A percentile compares a stretch with the other conserved stretches of the same genome.
phyloP scores from a whole-genome alignment of 192 early-diverging fungal species.

The Linnemannia schmuckeri region DNA sequence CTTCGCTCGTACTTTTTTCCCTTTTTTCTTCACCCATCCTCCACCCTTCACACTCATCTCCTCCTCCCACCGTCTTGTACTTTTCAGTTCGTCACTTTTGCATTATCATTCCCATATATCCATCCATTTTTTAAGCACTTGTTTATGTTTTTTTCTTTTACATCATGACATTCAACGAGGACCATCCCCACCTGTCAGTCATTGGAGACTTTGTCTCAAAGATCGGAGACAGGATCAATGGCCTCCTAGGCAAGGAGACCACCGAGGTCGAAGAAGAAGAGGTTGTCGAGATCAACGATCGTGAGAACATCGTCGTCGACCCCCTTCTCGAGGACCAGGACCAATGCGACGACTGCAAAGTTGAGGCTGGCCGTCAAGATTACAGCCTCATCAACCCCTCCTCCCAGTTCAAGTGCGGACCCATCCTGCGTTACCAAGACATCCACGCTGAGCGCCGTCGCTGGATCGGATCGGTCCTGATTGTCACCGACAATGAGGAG shows the following conservation, averaged over 20 bases:
- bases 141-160: neutral
- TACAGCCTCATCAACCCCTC: slow-evolving; percentile 31
- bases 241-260: slow-evolving; percentile 12
- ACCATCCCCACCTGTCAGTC: slow-evolving; percentile 31
- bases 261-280: neutral
- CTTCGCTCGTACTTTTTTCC: neutral
- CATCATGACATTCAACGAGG: slow-evolving; percentile 27
- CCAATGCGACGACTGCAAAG: slow-evolving; percentile 19
- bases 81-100: neutral
- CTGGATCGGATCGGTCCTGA: slow-evolving; percentile 70
- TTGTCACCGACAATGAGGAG: slow-evolving; percentile 56
- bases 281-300: slow-evolving; percentile 9
- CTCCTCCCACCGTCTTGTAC: neutral
- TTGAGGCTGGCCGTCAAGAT: slow-evolving; percentile 36
- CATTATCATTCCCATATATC: neutral
- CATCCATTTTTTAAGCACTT: neutral
- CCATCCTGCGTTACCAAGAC: slow-evolving; percentile 66
- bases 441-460: slow-evolving; percentile 62
- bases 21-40: neutral
- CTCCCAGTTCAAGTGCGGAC: slow-evolving; percentile 61
- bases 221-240: slow-evolving; percentile 25
- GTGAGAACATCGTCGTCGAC: slow-evolving; percentile 2
- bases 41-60: neutral
- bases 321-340: slow-evolving; percentile 44
- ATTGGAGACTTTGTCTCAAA: slow-evolving; percentile 40